Evolutionary conservation across 2,329 filamentous ascomycete species (phyloP).

Genomic region (Colletotrichum kahawae): DNA sequence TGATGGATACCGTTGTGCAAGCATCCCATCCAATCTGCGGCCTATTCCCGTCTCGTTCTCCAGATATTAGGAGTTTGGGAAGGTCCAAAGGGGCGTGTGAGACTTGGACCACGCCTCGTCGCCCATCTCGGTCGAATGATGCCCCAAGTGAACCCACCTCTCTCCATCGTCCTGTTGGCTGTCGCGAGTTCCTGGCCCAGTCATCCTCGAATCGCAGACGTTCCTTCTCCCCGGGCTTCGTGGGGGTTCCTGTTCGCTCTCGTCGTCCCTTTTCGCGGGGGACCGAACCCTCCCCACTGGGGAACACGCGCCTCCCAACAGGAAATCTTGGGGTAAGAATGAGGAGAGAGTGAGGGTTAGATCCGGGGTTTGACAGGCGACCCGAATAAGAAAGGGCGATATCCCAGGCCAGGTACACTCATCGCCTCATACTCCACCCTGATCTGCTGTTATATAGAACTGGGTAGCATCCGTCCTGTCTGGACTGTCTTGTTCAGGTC

Average conservation of each 20-base stretch:
- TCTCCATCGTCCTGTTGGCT: not conserved
- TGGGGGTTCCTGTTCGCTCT: not conserved
- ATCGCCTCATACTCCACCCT: not conserved
- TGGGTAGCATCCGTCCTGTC: not conserved
- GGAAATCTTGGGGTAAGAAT: not conserved
- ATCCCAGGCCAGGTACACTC: not conserved
- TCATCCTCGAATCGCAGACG: not conserved
- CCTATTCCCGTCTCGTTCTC: not conserved
- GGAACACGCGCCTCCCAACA: not conserved
- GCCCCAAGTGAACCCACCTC: not conserved
- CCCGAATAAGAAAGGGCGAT: not conserved
- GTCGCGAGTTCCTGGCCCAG: not conserved
- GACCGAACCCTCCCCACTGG: not conserved
- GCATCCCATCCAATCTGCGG: not conserved
- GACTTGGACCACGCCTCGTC: not conserved
- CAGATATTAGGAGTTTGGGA: not conserved
- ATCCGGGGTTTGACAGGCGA: not conserved
- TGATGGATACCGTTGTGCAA: not conserved
- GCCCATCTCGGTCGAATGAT: slow-evolving; percentile 13
- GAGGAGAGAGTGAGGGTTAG: slow-evolving; percentile 1
- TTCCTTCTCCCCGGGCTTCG: not conserved
- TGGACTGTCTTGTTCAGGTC: not conserved
- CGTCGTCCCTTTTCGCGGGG: slow-evolving; percentile 15
- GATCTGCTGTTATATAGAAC: slow-evolving; percentile 5
- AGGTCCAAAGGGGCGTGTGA: not conserved